Evolutionary conservation across 2,329 filamentous ascomycete genomes (phyloP), one percentile per base, ranked within the genome.

Genomic region (Xylaria sp.): DNA sequence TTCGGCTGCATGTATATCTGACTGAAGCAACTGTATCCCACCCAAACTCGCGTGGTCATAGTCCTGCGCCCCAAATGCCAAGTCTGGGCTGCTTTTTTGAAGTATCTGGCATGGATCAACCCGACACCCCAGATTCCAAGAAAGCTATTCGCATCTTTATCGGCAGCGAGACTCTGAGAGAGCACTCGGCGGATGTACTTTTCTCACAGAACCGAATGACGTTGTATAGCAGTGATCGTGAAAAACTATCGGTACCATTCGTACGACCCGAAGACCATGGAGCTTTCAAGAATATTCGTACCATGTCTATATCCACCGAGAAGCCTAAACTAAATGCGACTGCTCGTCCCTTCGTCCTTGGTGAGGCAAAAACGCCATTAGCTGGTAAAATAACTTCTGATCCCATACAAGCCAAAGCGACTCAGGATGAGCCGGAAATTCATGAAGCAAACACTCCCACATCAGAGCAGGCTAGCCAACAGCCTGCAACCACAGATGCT

Each of bases 151-250:
- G 94, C 72, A 91, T 98, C 61, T 94, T 97, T 78, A 85, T 99
- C 67, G 95, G 96, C 48, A 97, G 94, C 77, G 95, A 98, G 80
- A 88, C 93, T 15, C 85, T 99, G 66, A 89, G 94, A 71, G 86
- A 91, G 10, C 93, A 97, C 77, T 97, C 92, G 73, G 95, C 94
- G 28, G 96, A 98, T 78, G 87, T 99, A 12, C 83, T 98, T 25
- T 93, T 99, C 75, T 98, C 96, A 0, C 93, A 94, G 72, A 97
- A 97, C 77, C 91, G 92, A 72, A 89, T 99, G 84, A 92, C 92
- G 0, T 84, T 98, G 33, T 94, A 94, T 74, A 93, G 97, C 74
- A 92, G 94, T 77, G 93, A 97, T 67, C 88, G 92, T 55, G 94
- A 92, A 78, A 96, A 95, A 76, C 84, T 98, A 13, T 94, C 93